Evolutionary conservation across 345 rosid genomes (phyloP).

Genomic region (Syzygium grande): DNA sequence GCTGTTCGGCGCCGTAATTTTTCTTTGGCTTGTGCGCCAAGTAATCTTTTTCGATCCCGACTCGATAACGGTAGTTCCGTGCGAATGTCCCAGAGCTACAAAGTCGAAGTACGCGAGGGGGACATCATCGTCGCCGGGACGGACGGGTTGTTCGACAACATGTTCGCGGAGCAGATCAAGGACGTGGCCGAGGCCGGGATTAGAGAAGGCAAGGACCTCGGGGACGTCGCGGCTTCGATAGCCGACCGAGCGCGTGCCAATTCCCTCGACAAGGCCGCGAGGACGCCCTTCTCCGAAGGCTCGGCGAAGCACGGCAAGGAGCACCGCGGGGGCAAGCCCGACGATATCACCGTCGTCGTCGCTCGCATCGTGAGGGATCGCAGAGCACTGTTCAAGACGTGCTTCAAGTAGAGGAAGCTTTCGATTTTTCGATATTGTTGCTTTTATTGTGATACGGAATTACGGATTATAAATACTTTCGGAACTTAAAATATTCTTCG

Average conservation of each 20-base stretch:
- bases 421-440: not conserved
- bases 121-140: not conserved
- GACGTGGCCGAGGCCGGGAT: not conserved
- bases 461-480: not conserved
- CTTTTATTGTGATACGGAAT: not conserved
- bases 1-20: not conserved
- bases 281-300: not conserved
- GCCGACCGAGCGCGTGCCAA: not conserved
- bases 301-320: not conserved
- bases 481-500: not conserved
- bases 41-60: not conserved
- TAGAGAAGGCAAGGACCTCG: not conserved
- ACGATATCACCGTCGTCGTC: not conserved
- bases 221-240: not conserved
- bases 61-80: not conserved
- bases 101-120: not conserved
- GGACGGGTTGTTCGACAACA: not conserved
- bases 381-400: not conserved
- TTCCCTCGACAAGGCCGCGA: not conserved
- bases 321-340: not conserved
- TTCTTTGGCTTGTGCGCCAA: not conserved
- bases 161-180: not conserved
- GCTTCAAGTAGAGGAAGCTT: not conserved
- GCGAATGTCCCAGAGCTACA: not conserved
- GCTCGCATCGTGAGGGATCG: not conserved